phyloP scores from a whole-genome alignment of 176 grass and related monocot species.

The Neostapfia colusana region DNA sequence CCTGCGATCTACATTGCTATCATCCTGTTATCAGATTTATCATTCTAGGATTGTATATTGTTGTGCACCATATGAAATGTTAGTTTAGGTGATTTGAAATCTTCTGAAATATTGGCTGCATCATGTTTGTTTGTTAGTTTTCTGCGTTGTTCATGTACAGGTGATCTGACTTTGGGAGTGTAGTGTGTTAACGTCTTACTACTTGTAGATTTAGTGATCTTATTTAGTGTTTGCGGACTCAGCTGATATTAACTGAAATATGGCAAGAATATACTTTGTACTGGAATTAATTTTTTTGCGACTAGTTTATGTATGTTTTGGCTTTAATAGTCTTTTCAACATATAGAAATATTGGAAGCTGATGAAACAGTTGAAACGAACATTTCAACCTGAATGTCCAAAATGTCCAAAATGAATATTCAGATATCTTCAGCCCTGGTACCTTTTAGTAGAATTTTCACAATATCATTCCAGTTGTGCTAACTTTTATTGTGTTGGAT shows the following conservation, averaged over 20 bases:
- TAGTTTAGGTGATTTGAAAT: background rate
- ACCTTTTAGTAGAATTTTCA: slow-evolving; percentile 7
- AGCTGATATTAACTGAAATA: background rate
- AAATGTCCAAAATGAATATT: too few species aligned
- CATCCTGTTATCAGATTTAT: background rate
- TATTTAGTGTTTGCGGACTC: background rate
- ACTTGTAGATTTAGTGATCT: slow-evolving; percentile 29
- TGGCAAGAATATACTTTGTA: background rate
- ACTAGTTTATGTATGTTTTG: background rate
- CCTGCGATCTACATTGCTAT: slow-evolving; percentile 23
- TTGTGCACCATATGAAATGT: background rate
- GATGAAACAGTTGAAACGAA: background rate
- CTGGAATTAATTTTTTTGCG: slow-evolving; percentile 2
- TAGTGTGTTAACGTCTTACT: background rate
- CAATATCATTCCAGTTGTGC: background rate
- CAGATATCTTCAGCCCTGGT: background rate
- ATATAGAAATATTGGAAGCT: background rate
- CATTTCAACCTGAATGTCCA: too few species aligned
- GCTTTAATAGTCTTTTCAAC: background rate
- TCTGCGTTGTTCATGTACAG: background rate
- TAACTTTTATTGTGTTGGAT: background rate
- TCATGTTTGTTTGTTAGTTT: background rate
- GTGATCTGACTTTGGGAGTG: slow-evolving; percentile 15
- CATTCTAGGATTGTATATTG: slow-evolving; percentile 8
- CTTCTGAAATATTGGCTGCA: background rate